Evolutionary conservation across 139 green algal genomes (phyloP).

Genomic region (Coelastrella sp.): DNA sequence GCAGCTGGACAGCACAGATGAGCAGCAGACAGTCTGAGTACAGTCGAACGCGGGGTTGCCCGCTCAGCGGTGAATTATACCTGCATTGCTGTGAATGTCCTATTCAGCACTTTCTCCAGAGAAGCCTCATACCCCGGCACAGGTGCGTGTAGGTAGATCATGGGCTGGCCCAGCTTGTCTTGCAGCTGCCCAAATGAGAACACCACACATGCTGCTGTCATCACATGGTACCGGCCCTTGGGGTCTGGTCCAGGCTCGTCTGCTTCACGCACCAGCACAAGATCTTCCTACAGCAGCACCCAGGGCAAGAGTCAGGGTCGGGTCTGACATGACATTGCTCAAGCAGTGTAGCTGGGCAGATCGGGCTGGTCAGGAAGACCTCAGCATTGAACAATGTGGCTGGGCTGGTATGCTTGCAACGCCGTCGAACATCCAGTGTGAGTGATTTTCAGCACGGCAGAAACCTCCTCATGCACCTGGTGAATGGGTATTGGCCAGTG

Average conservation of each 20-base stretch:
- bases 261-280: conserved; percentile 16
- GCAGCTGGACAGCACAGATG: too few species aligned
- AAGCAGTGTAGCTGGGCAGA: too few species aligned
- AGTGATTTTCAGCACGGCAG: not conserved
- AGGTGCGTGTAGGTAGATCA: conserved; percentile 43
- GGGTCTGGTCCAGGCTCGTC: conserved; percentile 24
- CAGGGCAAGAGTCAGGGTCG: too few species aligned
- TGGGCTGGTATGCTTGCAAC: too few species aligned
- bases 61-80: not conserved
- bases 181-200: conserved; percentile 51
- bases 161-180: conserved; percentile 47
- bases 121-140: conserved; percentile 54
- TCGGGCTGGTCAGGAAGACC: not conserved
- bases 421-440: not conserved
- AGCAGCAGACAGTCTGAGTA: not conserved
- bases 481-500: too few species aligned
- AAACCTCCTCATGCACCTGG: not conserved
- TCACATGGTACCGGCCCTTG: conserved; percentile 35
- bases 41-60: not conserved
- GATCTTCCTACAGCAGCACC: conserved; percentile 26
- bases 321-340: too few species aligned
- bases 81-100: conserved; percentile 45
- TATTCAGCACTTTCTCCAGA: conserved; percentile 44
- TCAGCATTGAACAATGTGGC: not conserved
- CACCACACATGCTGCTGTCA: conserved; percentile 48